Percentiles rank a stretch among this genome's conserved stretches.
Conservation (phyloP, 2,329 filamentous ascomycete genomes). For the Immersiporthe knoxdaviesiana region DNA sequence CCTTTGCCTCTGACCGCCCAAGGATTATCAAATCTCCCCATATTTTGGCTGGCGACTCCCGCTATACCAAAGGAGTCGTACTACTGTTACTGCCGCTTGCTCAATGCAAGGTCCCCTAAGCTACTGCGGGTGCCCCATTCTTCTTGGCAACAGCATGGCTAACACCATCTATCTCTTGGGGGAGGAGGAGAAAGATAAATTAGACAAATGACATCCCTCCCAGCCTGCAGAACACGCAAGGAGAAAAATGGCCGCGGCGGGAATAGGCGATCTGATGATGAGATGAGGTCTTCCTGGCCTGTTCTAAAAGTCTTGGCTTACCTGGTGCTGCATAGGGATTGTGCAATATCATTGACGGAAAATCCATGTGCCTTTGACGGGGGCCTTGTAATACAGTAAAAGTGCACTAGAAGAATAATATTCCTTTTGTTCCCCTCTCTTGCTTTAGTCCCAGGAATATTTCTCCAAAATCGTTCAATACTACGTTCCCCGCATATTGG, state of each 20-base stretch:
- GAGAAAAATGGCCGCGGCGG: neutral
- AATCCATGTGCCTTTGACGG: neutral
- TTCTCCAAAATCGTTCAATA: neutral
- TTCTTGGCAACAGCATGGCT: no score
- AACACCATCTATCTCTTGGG: neutral
- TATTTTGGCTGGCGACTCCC: neutral
- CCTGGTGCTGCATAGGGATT: constrained; percentile 5
- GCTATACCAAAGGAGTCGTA: no score
- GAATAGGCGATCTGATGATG: neutral
- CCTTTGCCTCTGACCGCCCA: neutral
- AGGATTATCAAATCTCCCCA: neutral
- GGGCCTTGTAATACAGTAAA: neutral
- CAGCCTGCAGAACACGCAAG: neutral
- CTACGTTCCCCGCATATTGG: constrained; percentile 16
- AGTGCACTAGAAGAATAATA: neutral
- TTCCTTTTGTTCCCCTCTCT: neutral
- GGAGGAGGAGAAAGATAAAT: neutral
- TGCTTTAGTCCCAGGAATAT: neutral
- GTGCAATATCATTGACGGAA: constrained; percentile 24
- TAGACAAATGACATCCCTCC: neutral
- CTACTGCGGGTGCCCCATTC: no score
- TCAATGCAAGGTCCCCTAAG: neutral
- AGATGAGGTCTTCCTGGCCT: neutral
- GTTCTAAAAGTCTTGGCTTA: constrained; percentile 16
- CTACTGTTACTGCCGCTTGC: no score